Conservation (phyloP, 2,329 filamentous ascomycete genomes). For the Microdochium bolleyi region DNA sequence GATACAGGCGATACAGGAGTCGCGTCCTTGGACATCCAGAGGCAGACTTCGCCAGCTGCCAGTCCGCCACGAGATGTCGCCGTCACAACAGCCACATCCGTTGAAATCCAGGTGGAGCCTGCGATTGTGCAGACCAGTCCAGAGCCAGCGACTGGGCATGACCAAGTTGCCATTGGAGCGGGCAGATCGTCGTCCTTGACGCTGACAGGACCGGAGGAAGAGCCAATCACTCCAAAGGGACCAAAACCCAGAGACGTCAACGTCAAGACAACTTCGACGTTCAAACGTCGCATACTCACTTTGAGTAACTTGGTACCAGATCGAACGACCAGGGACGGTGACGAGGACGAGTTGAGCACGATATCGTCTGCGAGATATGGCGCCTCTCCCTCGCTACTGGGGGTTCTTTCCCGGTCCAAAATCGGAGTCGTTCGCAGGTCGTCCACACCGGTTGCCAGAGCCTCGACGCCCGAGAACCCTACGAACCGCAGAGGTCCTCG, state of each 20-base stretch:
- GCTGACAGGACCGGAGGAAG: neutral
- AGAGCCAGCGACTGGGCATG: neutral
- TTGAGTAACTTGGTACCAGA: slow-evolving; percentile 9
- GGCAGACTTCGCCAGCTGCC: no score
- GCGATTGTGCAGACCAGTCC: neutral
- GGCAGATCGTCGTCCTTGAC: neutral
- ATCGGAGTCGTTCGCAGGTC: neutral
- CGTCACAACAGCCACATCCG: no score
- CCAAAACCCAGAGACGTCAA: neutral
- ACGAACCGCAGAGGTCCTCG: neutral
- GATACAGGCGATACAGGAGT: no score
- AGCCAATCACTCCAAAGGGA: neutral
- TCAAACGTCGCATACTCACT: neutral
- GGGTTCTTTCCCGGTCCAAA: neutral
- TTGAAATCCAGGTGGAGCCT: neutral
- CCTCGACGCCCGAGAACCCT: neutral
- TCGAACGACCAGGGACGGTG: slow-evolving; percentile 3
- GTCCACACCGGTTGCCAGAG: neutral
- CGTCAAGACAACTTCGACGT: neutral
- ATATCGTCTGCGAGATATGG: slow-evolving; percentile 4
- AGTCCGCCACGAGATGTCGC: no score
- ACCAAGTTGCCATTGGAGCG: neutral
- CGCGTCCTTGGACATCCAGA: no score
- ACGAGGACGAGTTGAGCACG: slow-evolving; percentile 16
- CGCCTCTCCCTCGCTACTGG: neutral